Evolutionary conservation across 2,329 filamentous ascomycete species (phyloP).

Genomic region (Dothistroma septosporum): DNA sequence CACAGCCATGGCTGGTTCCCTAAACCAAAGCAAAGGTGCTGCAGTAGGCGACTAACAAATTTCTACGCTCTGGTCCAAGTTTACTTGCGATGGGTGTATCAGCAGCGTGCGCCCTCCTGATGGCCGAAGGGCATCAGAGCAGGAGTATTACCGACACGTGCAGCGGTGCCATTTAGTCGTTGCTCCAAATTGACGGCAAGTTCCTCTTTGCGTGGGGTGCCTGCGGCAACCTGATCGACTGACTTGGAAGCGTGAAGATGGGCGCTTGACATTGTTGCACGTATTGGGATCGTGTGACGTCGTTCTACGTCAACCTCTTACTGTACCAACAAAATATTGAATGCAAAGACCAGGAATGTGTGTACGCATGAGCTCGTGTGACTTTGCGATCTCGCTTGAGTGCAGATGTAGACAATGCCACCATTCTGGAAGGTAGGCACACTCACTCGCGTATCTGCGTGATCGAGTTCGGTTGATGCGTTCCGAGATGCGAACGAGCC

Average conservation of each 20-base stretch:
- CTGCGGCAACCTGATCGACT: neutral
- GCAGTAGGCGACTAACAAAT: too few relatives aligned
- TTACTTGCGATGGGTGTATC: too few relatives aligned
- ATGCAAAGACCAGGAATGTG: neutral
- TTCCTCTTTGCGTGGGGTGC: too few relatives aligned
- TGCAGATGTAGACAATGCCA: neutral
- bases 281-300: neutral
- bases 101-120: neutral
- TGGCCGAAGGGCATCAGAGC: neutral
- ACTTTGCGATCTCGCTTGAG: neutral
- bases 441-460: neutral
- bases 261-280: neutral
- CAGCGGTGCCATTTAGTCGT: neutral
- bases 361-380: neutral
- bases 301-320: neutral
- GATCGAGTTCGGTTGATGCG: neutral
- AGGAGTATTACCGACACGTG: neutral
- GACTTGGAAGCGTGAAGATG: neutral
- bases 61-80: too few relatives aligned
- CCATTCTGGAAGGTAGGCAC: neutral
- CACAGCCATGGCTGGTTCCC: neutral
- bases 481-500: neutral
- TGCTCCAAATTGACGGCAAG: neutral
- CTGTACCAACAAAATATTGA: neutral
- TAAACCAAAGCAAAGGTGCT: too few relatives aligned